phyloP scores from a whole-genome alignment of 805 yeast genomes.

The Teunomyces barrocoloradensis region DNA sequence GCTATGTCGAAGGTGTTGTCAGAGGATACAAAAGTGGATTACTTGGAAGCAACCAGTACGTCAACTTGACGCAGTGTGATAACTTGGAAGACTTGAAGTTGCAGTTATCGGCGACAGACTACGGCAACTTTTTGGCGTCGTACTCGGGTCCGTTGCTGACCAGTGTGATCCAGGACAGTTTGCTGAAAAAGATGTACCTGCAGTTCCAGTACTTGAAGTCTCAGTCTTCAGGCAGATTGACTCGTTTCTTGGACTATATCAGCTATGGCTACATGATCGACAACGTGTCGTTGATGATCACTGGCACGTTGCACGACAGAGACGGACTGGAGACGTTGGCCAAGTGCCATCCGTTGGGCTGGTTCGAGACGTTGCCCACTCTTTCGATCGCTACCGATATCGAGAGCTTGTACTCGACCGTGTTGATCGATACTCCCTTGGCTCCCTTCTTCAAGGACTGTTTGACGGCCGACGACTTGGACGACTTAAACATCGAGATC shows the following conservation, averaged over 20 bases:
- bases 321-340: constrained; percentile 84
- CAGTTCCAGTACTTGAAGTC: constrained; percentile 84
- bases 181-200: constrained; percentile 68
- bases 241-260: constrained; percentile 85
- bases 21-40: constrained; percentile 91
- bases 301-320: constrained; percentile 95
- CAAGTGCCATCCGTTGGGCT: constrained; percentile 95
- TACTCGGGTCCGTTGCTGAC: constrained; percentile 84
- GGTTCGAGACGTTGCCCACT: constrained; percentile 98
- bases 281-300: constrained; percentile 91
- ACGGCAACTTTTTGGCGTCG: constrained; percentile 84
- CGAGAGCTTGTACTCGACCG: constrained; percentile 89
- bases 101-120: constrained; percentile 93
- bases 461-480: constrained; percentile 81
- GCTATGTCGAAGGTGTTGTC: constrained; percentile 91
- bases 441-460: constrained; percentile 95
- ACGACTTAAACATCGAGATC: constrained; percentile 93
- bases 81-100: constrained; percentile 89
- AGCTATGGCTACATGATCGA: constrained; percentile 98
- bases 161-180: constrained; percentile 76
- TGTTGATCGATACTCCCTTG: constrained; percentile 92
- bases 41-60: constrained; percentile 72
- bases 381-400: constrained; percentile 92
- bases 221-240: constrained; percentile 77
- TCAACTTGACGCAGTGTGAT: constrained; percentile 94